These are phyloP conservation scores for Beauveria asiatica DNA, from an alignment of 2,329 filamentous ascomycete genomes.

Conservation along the genomic window DNA sequence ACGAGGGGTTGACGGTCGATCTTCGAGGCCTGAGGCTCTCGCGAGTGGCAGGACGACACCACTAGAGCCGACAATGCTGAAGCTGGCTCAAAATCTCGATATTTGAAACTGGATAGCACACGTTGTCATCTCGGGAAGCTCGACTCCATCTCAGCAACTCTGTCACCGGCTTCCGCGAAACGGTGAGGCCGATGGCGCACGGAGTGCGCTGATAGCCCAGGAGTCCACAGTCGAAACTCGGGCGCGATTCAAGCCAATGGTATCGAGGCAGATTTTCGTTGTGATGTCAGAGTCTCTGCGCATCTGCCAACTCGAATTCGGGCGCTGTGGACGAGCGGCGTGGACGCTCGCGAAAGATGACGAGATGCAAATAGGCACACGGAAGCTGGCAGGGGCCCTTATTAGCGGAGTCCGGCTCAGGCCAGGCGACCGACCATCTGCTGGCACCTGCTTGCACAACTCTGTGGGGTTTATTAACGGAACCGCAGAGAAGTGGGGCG, in stretches of 20 bases:
- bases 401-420: slow-evolving; percentile 2
- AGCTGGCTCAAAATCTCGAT: not conserved
- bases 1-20: not conserved
- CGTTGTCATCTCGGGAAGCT: not conserved
- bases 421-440: not conserved
- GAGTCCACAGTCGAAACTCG: not conserved
- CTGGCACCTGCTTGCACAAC: not conserved
- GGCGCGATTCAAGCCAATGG: not conserved
- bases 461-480: not conserved
- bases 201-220: not conserved
- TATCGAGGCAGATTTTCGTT: not conserved
- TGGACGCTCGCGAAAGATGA: slow-evolving; percentile 1
- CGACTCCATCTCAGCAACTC: slow-evolving; percentile 7
- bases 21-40: not conserved
- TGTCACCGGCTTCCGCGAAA: not conserved
- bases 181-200: not conserved
- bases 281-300: not conserved
- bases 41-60: not conserved
- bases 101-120: not conserved
- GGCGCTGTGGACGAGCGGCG: not conserved
- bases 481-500: not conserved
- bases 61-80: not conserved
- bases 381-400: slow-evolving; percentile 2
- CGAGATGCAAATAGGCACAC: not conserved
- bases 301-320: not conserved